Evolutionary conservation across 345 rosid species (phyloP).

Genomic region (Linum usitatissimum): DNA sequence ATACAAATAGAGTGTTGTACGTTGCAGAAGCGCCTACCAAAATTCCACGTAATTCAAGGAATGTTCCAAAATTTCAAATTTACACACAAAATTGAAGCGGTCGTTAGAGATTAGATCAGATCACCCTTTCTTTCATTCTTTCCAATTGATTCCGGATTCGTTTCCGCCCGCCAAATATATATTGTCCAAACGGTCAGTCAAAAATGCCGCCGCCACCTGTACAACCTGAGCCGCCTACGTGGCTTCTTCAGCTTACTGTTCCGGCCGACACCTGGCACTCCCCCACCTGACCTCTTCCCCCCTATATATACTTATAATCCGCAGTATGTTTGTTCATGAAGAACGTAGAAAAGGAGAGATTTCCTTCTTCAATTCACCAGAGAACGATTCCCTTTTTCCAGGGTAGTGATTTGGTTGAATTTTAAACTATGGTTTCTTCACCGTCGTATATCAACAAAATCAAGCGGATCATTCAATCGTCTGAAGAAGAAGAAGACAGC

Average conservation of each 20-base stretch:
- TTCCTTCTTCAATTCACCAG: background rate
- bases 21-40: too few relatives aligned
- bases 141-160: too few relatives aligned
- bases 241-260: background rate
- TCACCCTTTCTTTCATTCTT: too few relatives aligned
- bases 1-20: too few relatives aligned
- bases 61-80: too few relatives aligned
- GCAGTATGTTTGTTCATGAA: too few relatives aligned
- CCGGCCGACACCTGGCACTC: background rate
- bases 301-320: background rate
- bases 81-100: too few relatives aligned
- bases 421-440: background rate
- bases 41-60: too few relatives aligned
- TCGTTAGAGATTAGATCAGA: too few relatives aligned
- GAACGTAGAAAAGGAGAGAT: background rate
- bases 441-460: background rate
- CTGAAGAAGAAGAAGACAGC: background rate
- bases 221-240: slow-evolving; percentile 8
- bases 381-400: background rate
- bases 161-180: background rate
- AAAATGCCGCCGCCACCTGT: slow-evolving; percentile 1
- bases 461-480: background rate
- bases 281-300: background rate
- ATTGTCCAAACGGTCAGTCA: background rate
- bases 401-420: background rate